A percentile compares a stretch with the other conserved stretches of the same genome.
These are phyloP conservation scores for Adansonia madagascariensis DNA, from an alignment of 441 rosid genomes.

Conservation along the genomic window DNA sequence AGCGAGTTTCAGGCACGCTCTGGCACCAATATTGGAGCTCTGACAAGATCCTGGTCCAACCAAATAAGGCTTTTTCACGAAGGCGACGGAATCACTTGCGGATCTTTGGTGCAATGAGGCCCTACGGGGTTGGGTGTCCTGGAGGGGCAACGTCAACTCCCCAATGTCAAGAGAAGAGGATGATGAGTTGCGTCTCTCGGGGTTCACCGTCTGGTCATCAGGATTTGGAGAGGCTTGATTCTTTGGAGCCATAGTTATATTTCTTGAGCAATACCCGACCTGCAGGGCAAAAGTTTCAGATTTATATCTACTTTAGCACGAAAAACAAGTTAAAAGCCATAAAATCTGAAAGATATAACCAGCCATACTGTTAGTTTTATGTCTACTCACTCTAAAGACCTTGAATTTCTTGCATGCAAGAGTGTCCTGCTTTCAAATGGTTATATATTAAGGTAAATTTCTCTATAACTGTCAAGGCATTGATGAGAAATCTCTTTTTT, in stretches of 20 bases:
- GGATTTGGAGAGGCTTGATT: neutral
- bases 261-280: neutral
- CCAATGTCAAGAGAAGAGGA: neutral
- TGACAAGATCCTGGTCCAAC: neutral
- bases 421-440: neutral
- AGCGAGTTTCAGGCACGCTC: neutral
- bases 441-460: neutral
- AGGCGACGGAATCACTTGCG: conserved; percentile 16
- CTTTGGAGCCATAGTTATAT: neutral
- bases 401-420: neutral
- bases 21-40: neutral
- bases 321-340: neutral
- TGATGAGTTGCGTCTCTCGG: neutral
- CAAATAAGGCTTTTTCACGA: neutral
- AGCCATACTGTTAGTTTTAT: neutral
- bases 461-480: neutral
- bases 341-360: neutral
- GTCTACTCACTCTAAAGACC: neutral
- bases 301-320: neutral
- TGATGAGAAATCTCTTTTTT: neutral
- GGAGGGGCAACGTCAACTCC: neutral
- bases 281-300: neutral
- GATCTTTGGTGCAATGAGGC: conserved; percentile 16
- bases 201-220: neutral
- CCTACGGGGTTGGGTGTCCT: neutral